Conservation (phyloP, 441 rosid genomes). For the Pelargonium australe region DNA sequence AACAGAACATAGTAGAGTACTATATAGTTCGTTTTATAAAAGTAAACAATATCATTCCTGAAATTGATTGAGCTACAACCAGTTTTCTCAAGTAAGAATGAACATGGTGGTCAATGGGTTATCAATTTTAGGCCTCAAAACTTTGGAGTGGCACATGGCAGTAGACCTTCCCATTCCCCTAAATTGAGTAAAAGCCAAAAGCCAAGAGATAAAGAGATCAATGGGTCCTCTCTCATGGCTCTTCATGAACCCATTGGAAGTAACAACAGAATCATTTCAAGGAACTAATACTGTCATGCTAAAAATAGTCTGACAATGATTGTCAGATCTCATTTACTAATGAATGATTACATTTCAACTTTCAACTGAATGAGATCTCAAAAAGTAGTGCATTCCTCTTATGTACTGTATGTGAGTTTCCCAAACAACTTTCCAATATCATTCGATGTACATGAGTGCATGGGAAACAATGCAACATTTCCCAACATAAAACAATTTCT, state of each 20-base stretch:
- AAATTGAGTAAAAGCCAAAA: background rate
- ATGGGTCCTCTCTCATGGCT: background rate
- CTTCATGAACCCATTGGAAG: conserved; percentile 5
- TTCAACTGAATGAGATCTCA: background rate
- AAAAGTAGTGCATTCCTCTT: background rate
- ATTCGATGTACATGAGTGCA: too few relatives aligned
- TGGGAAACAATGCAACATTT: background rate
- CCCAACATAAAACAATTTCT: background rate
- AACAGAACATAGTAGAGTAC: background rate
- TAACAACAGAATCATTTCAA: background rate
- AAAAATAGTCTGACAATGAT: background rate
- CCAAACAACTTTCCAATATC: background rate
- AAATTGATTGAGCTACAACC: background rate
- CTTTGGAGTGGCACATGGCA: background rate
- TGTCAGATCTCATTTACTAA: background rate
- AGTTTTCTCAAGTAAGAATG: background rate
- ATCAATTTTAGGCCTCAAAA: background rate
- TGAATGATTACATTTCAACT: background rate
- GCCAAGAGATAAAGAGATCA: background rate
- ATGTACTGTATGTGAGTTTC: background rate
- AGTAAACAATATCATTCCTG: background rate
- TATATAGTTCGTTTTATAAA: background rate
- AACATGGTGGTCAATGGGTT: background rate
- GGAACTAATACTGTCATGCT: background rate
- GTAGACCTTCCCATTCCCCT: background rate